phyloP scores from a whole-genome alignment of 1,284 basidiomycete species.

The Pseudozyma pruni region DNA sequence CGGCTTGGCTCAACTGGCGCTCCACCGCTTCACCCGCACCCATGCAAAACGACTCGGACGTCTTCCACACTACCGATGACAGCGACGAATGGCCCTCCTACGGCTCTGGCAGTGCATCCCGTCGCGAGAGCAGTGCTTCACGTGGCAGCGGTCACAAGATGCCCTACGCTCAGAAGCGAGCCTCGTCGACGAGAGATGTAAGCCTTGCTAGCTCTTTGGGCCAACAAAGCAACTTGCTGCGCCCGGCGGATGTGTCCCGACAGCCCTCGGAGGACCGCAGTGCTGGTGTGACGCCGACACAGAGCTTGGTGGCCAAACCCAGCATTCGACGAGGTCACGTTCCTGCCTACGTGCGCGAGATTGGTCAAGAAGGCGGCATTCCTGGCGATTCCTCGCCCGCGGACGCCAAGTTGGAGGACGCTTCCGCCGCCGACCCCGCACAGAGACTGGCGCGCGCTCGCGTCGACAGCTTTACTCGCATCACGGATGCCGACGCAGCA shows the following conservation, averaged over 20 bases:
- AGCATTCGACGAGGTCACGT: slow-evolving; percentile 55
- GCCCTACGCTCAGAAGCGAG: slow-evolving; percentile 32
- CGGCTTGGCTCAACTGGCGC: slow-evolving; percentile 51
- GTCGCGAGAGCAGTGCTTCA: slow-evolving; percentile 36
- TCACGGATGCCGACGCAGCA: slow-evolving; percentile 29
- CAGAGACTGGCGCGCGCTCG: slow-evolving; percentile 22
- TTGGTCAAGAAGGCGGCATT: slow-evolving; percentile 57
- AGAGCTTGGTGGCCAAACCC: slow-evolving; percentile 53
- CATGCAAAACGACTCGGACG: slow-evolving; percentile 32
- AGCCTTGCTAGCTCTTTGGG: slow-evolving; percentile 14
- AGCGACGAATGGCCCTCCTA: slow-evolving; percentile 38
- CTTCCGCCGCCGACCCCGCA: slow-evolving; percentile 8
- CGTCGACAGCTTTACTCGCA: slow-evolving; percentile 38
- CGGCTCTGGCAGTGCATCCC: slow-evolving; percentile 6
- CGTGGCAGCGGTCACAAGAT: slow-evolving; percentile 21
- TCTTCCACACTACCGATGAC: slow-evolving; percentile 29
- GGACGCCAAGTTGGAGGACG: slow-evolving; percentile 12
- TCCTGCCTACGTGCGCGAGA: slow-evolving; percentile 56
- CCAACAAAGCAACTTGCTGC: slow-evolving; percentile 16
- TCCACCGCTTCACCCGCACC: slow-evolving; percentile 36
- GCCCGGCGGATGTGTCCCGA: slow-evolving; percentile 13
- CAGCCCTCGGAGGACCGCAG: slow-evolving; percentile 18
- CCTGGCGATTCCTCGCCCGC: slow-evolving; percentile 46
- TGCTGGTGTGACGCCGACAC: slow-evolving; percentile 49
- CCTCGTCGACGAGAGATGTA: slow-evolving; percentile 22